phyloP scores from a whole-genome alignment of 2,329 filamentous ascomycete species.

The Cytospora schulzeri region DNA sequence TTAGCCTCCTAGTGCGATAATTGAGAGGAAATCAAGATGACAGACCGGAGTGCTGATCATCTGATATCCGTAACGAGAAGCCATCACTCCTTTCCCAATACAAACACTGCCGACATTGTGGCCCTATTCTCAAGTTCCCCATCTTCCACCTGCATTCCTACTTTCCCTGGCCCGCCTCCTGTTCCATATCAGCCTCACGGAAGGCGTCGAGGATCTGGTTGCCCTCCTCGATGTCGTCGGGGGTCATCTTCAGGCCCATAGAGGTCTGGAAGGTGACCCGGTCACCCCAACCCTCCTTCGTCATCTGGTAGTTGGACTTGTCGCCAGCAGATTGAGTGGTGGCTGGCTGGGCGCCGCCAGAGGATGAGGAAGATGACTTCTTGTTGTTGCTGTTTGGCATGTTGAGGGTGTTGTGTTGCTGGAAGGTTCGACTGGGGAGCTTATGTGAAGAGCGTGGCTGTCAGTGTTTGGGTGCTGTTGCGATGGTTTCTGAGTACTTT shows the following conservation, averaged over 20 bases:
- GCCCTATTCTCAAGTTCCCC: background rate
- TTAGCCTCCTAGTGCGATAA: background rate
- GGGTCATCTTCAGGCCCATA: constrained; percentile 10
- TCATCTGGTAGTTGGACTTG: constrained; percentile 9
- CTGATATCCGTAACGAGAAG: background rate
- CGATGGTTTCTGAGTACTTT: no score
- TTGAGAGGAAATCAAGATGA: background rate
- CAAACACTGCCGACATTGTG: background rate
- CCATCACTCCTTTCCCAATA: background rate
- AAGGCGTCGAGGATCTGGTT: constrained; percentile 11
- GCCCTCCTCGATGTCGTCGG: constrained; percentile 12
- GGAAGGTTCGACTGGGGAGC: background rate
- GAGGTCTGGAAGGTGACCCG: constrained; percentile 12
- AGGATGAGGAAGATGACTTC: background rate
- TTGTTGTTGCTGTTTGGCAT: constrained; percentile 1
- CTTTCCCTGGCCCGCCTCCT: background rate
- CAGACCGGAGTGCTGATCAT: background rate
- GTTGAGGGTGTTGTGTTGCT: background rate
- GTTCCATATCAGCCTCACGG: background rate
- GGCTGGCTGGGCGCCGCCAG: background rate
- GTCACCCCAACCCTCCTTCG: constrained; percentile 9
- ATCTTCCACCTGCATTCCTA: background rate
- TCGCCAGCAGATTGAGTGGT: background rate
- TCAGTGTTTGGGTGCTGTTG: no score
- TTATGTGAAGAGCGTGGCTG: background rate